Base-by-base conservation (phyloP, 768 basidiomycete genomes). In the Kwoniella newhampshirensis region DNA sequence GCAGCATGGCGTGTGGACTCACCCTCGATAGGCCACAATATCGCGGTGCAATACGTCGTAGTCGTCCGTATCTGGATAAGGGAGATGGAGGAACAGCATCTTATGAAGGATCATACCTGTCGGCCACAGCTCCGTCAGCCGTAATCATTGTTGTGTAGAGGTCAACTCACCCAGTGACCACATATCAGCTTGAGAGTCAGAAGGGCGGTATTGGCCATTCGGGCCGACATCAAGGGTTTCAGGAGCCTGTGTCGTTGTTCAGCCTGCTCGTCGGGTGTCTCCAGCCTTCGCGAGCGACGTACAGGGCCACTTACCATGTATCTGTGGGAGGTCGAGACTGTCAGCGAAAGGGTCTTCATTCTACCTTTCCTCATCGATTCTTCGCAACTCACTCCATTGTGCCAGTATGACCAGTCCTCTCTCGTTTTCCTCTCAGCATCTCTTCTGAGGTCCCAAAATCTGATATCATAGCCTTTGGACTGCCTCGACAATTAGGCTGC, bases 381-480 rank as follows among this genome's bases (percentile, higher is more conserved):
- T 20, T 35, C 26, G 30, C 20, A 32, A 87, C 83, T 67, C 88
- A 93, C 79, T 94, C 91, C 49, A 96, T 80, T 84, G 93, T 97
- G 69, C 93, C 93, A 9, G 93, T 96, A 67, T 92, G 91, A n/a
- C 93, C 93, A 2, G 89, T 88, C 21, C 93, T 83, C 15, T 81
- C 77, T 12, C 84, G 78, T 17, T 83, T 80, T 5, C 84, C 82
- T 46, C 85, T 82, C 17, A 93, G 79, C 87, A 90, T 90, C 68
- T 94, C 91, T 46, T 89, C 85, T 23, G 89, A 91, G 0, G 92
- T 94, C 17, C 93, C 93, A 75, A 97, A 97, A 67, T 97, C 93
- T 1, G 90, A 91, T 17, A 97, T 80, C 89, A 97, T 91, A 0
- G 91, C 92, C 67, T 89, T 83, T 2, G 93, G 93, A 56, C 91